These are phyloP conservation scores for Solanum raphanifolium DNA, from an alignment of 257 asterid species.

Conservation along the genomic window DNA sequence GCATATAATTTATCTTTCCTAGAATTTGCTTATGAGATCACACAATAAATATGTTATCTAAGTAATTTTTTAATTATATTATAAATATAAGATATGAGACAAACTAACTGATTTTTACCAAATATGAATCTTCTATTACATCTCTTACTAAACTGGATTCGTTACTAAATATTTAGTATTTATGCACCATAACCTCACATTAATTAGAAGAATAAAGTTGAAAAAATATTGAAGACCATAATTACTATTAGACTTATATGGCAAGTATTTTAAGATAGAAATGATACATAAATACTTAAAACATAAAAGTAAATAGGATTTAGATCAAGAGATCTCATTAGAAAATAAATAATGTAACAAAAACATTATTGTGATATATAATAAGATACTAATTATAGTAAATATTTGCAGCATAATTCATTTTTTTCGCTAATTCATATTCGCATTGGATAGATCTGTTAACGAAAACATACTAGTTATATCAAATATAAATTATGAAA, in stretches of 20 bases:
- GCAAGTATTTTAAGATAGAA: background rate
- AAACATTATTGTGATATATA: background rate
- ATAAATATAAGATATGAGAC: background rate
- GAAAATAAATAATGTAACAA: background rate
- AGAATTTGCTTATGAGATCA: background rate
- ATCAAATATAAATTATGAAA: background rate
- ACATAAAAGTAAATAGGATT: background rate
- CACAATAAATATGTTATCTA: background rate
- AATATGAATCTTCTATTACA: too few relatives aligned
- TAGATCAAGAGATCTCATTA: background rate
- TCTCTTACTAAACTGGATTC: background rate
- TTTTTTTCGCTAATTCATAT: background rate
- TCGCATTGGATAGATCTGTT: background rate
- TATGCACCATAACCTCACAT: background rate
- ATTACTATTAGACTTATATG: background rate
- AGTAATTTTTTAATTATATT: background rate
- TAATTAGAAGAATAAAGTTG: background rate
- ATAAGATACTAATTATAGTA: background rate
- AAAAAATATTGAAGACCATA: background rate
- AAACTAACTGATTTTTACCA: background rate
- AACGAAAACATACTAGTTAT: fast-evolving
- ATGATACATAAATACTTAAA: background rate
- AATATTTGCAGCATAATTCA: background rate
- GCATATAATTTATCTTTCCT: background rate
- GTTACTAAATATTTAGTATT: background rate